Base-by-base conservation (phyloP, 768 basidiomycete genomes). In the Pleurotus giganteus region DNA sequence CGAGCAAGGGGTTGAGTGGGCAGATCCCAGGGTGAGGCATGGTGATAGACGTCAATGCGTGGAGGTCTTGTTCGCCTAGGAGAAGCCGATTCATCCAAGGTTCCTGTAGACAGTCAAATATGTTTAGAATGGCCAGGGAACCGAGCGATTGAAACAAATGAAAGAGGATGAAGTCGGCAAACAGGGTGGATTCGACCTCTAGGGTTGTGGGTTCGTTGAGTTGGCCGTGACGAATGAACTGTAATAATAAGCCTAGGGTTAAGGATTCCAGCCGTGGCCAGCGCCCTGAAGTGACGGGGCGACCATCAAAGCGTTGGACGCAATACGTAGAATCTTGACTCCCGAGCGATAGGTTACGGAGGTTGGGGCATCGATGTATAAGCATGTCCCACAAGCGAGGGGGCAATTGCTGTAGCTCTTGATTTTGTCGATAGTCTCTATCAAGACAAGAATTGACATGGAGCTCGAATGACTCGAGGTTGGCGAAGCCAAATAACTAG, bases 331-430 rank as follows among this genome's bases (percentile, higher is more conserved):
- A 52, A 9, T 57, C 44, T 34, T 57, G 53, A 19, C 60, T 51
- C n/a, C 66, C 65, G 24, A 83, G 64, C 53, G 67, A 63, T 8
- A 83, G 66, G 32, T 76, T 72, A 57, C 75, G 71, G 28, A 83
- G 66, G 41, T 74, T 60, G 1, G 72, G 74, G 45, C 71, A 81
- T 12, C 74, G 72, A 28, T 68, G 64, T 39, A 75, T 69, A 46
- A 83, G 71, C 82, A 83, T 83, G 56, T 76, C 73, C 82, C 82
- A 83, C n/a, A 83, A 66, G 4, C 63, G 61, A 23, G 56, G 32
- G 6, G 66, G 66, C 28, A 67, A 57, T 21, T 32, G 53, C 43
- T 57, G 58, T 31, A 8, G 39, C 28, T 36, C 32, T 23, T 34
- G 26, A 42, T n/a, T n/a, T n/a, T n/a, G n/a, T n/a, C n/a, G n/a